Conservation (phyloP, 257 asterid genomes). For the Gentiana straminea region DNA sequence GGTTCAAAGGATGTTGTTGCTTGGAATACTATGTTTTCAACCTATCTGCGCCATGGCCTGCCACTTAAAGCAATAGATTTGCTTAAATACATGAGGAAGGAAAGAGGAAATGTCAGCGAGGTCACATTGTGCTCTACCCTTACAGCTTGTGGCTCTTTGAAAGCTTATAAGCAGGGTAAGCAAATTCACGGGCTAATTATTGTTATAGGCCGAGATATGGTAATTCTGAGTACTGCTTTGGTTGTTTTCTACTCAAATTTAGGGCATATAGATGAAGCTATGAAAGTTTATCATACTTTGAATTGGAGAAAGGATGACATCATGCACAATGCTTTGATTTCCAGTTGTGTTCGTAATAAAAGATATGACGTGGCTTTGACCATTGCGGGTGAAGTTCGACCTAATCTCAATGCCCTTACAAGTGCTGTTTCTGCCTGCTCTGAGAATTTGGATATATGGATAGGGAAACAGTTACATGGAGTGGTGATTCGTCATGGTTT, state of each 20-base stretch:
- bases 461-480: slow-evolving; percentile 19
- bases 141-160: slow-evolving; percentile 15
- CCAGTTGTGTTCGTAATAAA: slow-evolving; percentile 15
- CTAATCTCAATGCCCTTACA: slow-evolving; percentile 16
- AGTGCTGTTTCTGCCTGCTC: slow-evolving; percentile 21
- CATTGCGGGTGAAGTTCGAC: slow-evolving; percentile 5
- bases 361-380: slow-evolving; percentile 16
- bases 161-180: slow-evolving; percentile 13
- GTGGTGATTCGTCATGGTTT: slow-evolving; percentile 11
- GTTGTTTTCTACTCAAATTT: slow-evolving; percentile 12
- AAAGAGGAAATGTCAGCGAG: slow-evolving; percentile 10
- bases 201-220: slow-evolving; percentile 18
- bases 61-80: slow-evolving; percentile 12
- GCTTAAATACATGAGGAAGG: slow-evolving; percentile 9
- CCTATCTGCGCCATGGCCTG: slow-evolving; percentile 9
- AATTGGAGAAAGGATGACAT: slow-evolving; percentile 16
- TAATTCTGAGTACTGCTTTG: slow-evolving; percentile 18
- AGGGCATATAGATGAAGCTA: slow-evolving; percentile 17
- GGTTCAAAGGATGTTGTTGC: slow-evolving; percentile 17
- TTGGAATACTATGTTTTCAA: slow-evolving; percentile 17
- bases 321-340: slow-evolving; percentile 14
- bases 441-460: slow-evolving; percentile 16
- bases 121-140: slow-evolving; percentile 19
- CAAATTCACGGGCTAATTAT: slow-evolving; percentile 17
- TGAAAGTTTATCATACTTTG: slow-evolving; percentile 10